Percentiles rank a stretch among this genome's conserved stretches.
These are phyloP conservation scores for Kwoniella europaea DNA, from an alignment of 768 basidiomycete species.

Conservation along the genomic window DNA sequence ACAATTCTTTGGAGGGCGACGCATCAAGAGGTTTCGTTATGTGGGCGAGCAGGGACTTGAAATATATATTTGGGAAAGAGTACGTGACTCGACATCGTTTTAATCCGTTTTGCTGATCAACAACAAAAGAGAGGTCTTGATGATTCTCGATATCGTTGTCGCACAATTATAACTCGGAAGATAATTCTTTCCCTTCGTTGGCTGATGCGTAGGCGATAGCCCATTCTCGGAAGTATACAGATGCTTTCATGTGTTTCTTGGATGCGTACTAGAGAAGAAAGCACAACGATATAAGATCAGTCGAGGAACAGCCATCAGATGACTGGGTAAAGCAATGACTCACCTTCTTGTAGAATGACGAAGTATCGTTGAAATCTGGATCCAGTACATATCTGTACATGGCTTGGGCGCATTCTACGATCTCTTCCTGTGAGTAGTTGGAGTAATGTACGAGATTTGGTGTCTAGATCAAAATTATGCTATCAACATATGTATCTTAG, in stretches of 20 bases:
- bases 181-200: conserved; percentile 22
- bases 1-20: not conserved
- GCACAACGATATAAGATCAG: not conserved
- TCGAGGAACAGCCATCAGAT: no score
- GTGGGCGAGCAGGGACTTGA: not conserved
- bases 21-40: conserved; percentile 7
- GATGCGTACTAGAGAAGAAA: conserved; percentile 66
- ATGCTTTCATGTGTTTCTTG: conserved; percentile 80
- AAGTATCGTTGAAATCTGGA: conserved; percentile 64
- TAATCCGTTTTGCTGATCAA: conserved; percentile 2
- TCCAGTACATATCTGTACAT: conserved; percentile 84
- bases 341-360: conserved; percentile 78
- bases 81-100: not conserved
- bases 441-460: conserved; percentile 86
- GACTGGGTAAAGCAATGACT: conserved; percentile 7
- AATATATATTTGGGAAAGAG: not conserved
- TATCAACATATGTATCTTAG: conserved; percentile 13
- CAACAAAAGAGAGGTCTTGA: not conserved
- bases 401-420: conserved; percentile 78
- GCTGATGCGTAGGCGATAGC: conserved; percentile 58
- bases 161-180: conserved; percentile 8
- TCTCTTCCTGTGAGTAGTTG: conserved; percentile 76
- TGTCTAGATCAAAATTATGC: conserved; percentile 62
- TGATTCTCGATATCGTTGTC: not conserved
- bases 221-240: conserved; percentile 83